Evolutionary conservation across 768 basidiomycete genomes (phyloP).

Genomic region (Suillus bovinus): DNA sequence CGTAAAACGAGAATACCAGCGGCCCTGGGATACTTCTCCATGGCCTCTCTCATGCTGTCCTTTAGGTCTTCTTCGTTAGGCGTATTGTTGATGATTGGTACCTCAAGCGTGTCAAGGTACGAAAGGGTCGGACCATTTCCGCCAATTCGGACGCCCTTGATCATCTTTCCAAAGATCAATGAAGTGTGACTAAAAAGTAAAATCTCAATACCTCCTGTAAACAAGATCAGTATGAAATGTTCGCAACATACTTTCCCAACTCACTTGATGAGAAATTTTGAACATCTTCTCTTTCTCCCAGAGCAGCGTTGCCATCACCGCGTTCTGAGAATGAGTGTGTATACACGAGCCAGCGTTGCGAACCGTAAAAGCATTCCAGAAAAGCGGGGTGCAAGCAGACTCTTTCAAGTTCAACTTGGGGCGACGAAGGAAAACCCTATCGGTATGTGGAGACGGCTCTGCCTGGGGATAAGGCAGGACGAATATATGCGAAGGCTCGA

Average conservation of each 20-base stretch:
- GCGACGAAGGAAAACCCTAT: conserved; percentile 76
- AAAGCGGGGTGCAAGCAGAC: conserved; percentile 86
- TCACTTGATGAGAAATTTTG: conserved; percentile 79
- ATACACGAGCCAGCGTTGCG: conserved; percentile 83
- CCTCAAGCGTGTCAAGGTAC: conserved; percentile 81
- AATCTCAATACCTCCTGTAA: conserved; percentile 41
- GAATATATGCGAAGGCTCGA: conserved; percentile 81
- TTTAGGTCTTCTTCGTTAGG: conserved; percentile 88
- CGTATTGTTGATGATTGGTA: conserved; percentile 92
- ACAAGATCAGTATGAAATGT: background rate
- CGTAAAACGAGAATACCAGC: conserved; percentile 75
- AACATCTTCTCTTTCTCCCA: conserved; percentile 67
- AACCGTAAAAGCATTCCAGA: conserved; percentile 89
- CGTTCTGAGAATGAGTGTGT: conserved; percentile 90
- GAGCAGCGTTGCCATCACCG: conserved; percentile 83
- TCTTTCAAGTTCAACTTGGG: conserved; percentile 75
- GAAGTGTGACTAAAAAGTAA: background rate
- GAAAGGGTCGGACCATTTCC: conserved; percentile 77
- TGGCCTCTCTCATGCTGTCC: conserved; percentile 86
- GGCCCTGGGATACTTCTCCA: conserved; percentile 77
- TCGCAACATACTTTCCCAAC: background rate
- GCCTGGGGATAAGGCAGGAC: conserved; percentile 79
- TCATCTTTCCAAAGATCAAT: conserved; percentile 60
- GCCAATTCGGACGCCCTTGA: conserved; percentile 80
- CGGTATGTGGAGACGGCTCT: conserved; percentile 57